Conservation (phyloP, 2,329 filamentous ascomycete species). For the Huntiella decipiens region DNA sequence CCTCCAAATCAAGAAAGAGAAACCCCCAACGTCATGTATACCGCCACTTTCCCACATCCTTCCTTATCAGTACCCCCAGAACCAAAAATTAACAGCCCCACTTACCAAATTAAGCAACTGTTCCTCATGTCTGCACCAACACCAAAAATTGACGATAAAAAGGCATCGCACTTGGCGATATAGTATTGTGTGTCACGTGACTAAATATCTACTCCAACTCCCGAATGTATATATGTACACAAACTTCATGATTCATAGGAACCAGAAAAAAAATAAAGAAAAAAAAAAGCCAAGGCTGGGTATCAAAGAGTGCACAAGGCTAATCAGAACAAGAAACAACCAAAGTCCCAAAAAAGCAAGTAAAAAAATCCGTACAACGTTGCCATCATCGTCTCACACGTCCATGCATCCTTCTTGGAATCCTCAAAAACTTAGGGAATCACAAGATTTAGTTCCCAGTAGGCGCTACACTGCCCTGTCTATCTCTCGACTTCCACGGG, state of each 20-base stretch:
- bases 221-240: too few relatives aligned
- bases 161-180: too few relatives aligned
- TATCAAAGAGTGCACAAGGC: conserved; percentile 13
- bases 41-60: too few relatives aligned
- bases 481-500: conserved; percentile 32
- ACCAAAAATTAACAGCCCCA: too few relatives aligned
- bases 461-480: conserved; percentile 15
- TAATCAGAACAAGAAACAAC: conserved; percentile 3
- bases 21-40: too few relatives aligned
- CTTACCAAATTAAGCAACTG: too few relatives aligned
- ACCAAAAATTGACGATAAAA: too few relatives aligned
- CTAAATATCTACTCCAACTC: too few relatives aligned
- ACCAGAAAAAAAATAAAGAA: neutral
- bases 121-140: too few relatives aligned
- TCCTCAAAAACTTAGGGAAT: neutral
- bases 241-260: neutral
- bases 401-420: too few relatives aligned
- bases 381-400: neutral
- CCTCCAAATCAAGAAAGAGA: neutral
- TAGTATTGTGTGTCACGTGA: too few relatives aligned
- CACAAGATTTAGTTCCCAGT: neutral
- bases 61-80: too few relatives aligned
- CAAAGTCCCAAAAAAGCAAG: conserved; percentile 1
- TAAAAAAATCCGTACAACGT: neutral
- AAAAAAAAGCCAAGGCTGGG: conserved; percentile 4